Evolutionary conservation across 306 rosid genomes (phyloP), one percentile per base, ranked within the genome.

Genomic region (Begonia loranthoides): DNA sequence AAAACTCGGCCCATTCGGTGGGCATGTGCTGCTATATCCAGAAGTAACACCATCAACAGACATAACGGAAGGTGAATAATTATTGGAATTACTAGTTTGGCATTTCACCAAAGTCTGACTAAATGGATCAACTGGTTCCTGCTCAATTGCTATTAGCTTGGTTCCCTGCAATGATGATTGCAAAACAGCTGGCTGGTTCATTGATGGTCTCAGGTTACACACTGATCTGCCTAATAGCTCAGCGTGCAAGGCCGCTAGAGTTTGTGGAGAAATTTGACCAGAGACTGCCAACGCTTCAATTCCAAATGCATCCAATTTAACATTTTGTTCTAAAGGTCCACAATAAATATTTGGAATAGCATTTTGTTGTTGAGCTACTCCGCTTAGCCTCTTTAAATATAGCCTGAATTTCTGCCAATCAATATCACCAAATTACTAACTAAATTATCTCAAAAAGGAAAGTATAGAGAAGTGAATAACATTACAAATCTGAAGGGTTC

Each of bases 261-360:
- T 77, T 68, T 87, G 81, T 12, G 85, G 79, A 39, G 95, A 73
- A 59, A 79, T 76, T 68, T 82, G 87, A 41, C 83, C 85, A 52
- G 85, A 67, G 44, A 82, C 73, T 61, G 93, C 83, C 70, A 82
- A 57, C 15, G 88, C 68, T 59, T 75, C 81, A 17, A 74, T 51
- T 49, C 77, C 76, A 60, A 70, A 73, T 45, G 77, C 63, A 47
- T 76, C 75, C 67, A 71, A 49, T 59, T 75, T 81, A 58, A 51
- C 69, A 61, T 71, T 71, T 49, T 87, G 64, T 24, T 81, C 92
- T 43, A 21, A 24, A 17, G 71, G 60, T 44, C 83, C 93, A 55
- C 76, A 66, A 41, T 62, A 66, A 41, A 74, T n/a, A 67, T 60
- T 76, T 60, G 83, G 62, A 66, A 72, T 66, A 4, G 36, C 36